Conservation (phyloP, 176 grass and related monocot species). For the Carex parvula region DNA sequence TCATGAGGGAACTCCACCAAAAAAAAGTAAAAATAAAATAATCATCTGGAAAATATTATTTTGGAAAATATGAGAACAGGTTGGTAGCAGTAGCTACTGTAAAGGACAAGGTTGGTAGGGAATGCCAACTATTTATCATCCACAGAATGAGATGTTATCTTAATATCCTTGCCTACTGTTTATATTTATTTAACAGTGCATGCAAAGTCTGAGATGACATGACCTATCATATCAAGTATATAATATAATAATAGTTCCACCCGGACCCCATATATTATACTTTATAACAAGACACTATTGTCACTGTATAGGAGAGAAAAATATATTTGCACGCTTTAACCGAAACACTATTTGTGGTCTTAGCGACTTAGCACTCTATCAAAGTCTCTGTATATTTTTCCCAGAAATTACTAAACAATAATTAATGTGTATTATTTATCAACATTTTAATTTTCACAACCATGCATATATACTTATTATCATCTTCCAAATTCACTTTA, state of each 20-base stretch:
- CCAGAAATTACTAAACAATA: neutral
- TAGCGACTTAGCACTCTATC: neutral
- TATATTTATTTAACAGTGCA: neutral
- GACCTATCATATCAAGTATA: neutral
- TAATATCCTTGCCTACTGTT: conserved; percentile 22
- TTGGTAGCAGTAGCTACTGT: neutral
- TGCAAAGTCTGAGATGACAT: conserved; percentile 14
- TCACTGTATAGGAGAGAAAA: neutral
- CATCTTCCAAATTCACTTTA: neutral
- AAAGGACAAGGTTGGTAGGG: neutral
- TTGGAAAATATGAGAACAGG: conserved; percentile 5
- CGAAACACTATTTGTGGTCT: conserved; percentile 21
- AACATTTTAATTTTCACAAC: neutral
- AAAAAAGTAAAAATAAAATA: neutral
- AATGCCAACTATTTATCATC: conserved; percentile 6
- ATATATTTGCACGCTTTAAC: conserved; percentile 4
- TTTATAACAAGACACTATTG: neutral
- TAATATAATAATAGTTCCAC: neutral
- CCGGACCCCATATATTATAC: neutral
- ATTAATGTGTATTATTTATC: neutral
- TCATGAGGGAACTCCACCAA: neutral
- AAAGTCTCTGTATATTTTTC: neutral
- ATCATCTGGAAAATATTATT: neutral
- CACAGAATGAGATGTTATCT: conserved; percentile 13
- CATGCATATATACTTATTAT: neutral